Percentiles rank a stretch among this genome's conserved stretches.
phyloP scores from a whole-genome alignment of 164 flowering plant species.

The Vitis vinifera region ASM3070453v1 NC_081807.1:3020001-3020500 shows the following conservation, averaged over 20 bases:
- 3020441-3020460: slow-evolving; percentile 69
- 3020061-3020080: neutral
- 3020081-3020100: neutral
- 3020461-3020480: slow-evolving; percentile 73
- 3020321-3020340: slow-evolving; percentile 83
- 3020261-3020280: neutral
- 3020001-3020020: slow-evolving; percentile 77
- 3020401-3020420: slow-evolving; percentile 91
- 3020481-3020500: slow-evolving; percentile 90
- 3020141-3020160: slow-evolving; percentile 84
- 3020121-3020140: slow-evolving; percentile 82
- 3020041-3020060: neutral
- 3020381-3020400: slow-evolving; percentile 94
- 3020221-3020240: neutral
- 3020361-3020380: slow-evolving; percentile 93
- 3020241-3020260: neutral
- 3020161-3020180: slow-evolving; percentile 87
- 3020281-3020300: neutral
- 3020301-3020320: slow-evolving; percentile 27
- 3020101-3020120: slow-evolving; percentile 79
- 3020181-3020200: slow-evolving; percentile 99
- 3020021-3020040: slow-evolving; percentile 61
- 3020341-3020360: slow-evolving; percentile 81
- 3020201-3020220: slow-evolving; percentile 42
- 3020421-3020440: slow-evolving; percentile 79